Base-by-base conservation (phyloP, 73 alveolate species). In the Paramecium octaurelia region DNA sequence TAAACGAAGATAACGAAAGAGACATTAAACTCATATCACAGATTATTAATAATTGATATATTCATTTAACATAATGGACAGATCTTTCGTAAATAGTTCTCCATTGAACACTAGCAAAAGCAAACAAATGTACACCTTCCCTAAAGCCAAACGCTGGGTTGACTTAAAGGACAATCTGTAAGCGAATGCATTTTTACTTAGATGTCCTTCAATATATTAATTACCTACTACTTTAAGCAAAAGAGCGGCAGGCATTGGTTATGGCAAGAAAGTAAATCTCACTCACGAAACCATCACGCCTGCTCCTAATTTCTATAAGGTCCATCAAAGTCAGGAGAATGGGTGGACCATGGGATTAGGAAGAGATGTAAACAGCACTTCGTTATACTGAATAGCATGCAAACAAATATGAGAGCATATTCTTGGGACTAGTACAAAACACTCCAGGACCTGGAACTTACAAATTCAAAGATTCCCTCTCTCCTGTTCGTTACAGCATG, bases 401-500 rank as follows among this genome's bases (percentile, higher is more conserved):
- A 12, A 69, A 27, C 71, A 80, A 80, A 46, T 80, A 44, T 46
- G 91, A 80, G 75, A 42, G 91, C 16, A 80, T 80, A 10, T 80
- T 80, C 38, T 40, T 80, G 8, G 73, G 91, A 10, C 18, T 80
- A 21, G 70, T 46, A n/a, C 48, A 89, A 73, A 89, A 44, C 2
- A 89, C 86, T 12, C 94, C 94, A n/a, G 94, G 94, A n/a, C 94
- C 94, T 14, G 94, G 94, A 43, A 29, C 83, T 7, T 89, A 89
- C 16, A 24, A 42, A n/a, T 35, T 10, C 24, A 69, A 54, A 40
- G 92, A 89, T 16, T 40, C 85, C 0, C 24, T 71, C 12, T 70
- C 94, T 12, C 44, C 64, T 44, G 57, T 80, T 18, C 46, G 57
- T 31, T 80, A 80, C 31, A 44, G 58, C 14, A 80, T 80, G 46